Evolutionary conservation across 169 alveolate species (phyloP).

Genomic region (Plasmodium blacklocki): DNA sequence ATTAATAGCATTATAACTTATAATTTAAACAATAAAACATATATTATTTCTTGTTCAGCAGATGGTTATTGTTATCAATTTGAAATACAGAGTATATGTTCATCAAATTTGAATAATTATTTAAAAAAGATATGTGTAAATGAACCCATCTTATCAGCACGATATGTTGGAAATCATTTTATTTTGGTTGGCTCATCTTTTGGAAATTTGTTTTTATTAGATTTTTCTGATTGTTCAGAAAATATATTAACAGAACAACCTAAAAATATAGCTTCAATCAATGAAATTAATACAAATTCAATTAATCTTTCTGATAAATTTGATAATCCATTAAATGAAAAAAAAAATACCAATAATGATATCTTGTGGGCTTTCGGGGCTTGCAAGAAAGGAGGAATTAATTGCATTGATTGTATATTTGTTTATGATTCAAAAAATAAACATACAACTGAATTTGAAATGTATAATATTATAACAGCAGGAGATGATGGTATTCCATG

Average conservation of each 20-base stretch:
- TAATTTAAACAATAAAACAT: constrained; percentile 53
- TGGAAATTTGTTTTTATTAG: constrained; percentile 75
- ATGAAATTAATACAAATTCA: constrained; percentile 1
- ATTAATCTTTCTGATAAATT: not conserved
- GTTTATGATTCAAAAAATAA: constrained; percentile 44
- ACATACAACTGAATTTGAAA: constrained; percentile 53
- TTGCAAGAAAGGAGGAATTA: constrained; percentile 72
- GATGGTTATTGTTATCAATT: constrained; percentile 76
- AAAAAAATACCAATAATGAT: constrained; percentile 11
- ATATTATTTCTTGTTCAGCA: constrained; percentile 75
- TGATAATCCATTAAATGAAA: constrained; percentile 9
- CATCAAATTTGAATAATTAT: constrained; percentile 62
- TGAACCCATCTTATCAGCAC: constrained; percentile 74
- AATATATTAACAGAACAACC: constrained; percentile 22
- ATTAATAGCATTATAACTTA: constrained; percentile 72
- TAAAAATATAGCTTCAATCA: constrained; percentile 11
- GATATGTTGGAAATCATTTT: constrained; percentile 66
- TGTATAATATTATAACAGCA: constrained; percentile 42
- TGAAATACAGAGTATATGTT: constrained; percentile 63
- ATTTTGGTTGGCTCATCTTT: constrained; percentile 71
- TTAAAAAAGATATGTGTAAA: constrained; percentile 62
- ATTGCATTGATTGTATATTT: constrained; percentile 74
- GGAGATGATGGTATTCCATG: constrained; percentile 76
- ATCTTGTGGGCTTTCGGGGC: constrained; percentile 77
- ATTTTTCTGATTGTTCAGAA: constrained; percentile 74